Evolutionary conservation across 495 filamentous ascomycete genomes (phyloP).

Genomic region (Xylaria bambusicola): DNA sequence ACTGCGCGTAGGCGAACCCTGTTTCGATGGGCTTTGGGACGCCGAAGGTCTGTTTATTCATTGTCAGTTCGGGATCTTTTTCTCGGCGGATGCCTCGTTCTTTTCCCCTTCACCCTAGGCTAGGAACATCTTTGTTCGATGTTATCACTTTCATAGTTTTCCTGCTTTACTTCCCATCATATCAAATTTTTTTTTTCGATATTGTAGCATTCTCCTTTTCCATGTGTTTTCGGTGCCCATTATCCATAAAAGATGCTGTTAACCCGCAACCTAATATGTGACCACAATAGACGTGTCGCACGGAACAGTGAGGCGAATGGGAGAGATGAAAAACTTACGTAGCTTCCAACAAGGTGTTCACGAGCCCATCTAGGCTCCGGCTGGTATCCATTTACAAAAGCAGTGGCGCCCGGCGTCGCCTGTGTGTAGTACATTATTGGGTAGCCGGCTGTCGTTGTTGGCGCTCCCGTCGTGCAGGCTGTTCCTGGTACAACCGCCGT

Average conservation of each 20-base stretch:
- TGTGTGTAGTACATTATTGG: constrained; percentile 26
- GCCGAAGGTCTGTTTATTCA: constrained; percentile 26
- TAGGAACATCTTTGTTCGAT: not conserved
- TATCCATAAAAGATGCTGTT: not conserved
- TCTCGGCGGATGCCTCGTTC: not conserved
- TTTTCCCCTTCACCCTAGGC: not conserved
- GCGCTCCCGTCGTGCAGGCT: constrained; percentile 24
- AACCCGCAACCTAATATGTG: not conserved
- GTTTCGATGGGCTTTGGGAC: constrained; percentile 26
- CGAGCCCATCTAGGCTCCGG: constrained; percentile 25
- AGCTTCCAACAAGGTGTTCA: constrained; percentile 26
- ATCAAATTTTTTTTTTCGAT: too few species aligned
- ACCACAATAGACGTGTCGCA: not conserved
- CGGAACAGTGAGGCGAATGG: not conserved
- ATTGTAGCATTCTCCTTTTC: not conserved
- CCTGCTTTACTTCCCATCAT: not conserved
- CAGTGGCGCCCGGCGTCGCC: constrained; percentile 20
- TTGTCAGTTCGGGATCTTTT: not conserved
- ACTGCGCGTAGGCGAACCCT: constrained; percentile 74
- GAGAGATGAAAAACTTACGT: constrained; percentile 18
- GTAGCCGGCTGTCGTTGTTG: constrained; percentile 30
- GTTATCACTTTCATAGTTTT: not conserved
- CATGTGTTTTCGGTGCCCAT: too few species aligned
- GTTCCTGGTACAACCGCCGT: constrained; percentile 11
- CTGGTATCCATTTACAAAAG: constrained; percentile 27